Conservation (phyloP, 495 filamentous ascomycete species). For the Penicillium argentinense region DNA sequence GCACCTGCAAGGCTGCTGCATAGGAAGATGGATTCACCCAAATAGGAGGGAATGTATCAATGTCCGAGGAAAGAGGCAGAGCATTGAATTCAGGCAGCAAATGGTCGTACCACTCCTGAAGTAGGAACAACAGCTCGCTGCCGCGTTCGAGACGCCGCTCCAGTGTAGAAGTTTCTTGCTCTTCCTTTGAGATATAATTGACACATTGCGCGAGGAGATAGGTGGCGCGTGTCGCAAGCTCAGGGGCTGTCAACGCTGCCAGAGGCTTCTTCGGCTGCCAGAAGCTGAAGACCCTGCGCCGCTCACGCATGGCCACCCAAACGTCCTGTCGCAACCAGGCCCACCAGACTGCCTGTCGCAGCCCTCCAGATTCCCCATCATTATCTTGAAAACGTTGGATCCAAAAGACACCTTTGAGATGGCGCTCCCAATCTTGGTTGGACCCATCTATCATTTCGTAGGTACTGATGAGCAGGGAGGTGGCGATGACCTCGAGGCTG, state of each 20-base stretch:
- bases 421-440: conserved; percentile 24
- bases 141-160: conserved; percentile 16
- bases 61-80: conserved; percentile 14
- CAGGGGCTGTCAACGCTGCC: conserved; percentile 1
- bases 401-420: conserved; percentile 23
- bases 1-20: conserved; percentile 28
- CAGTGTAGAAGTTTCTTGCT: conserved; percentile 12
- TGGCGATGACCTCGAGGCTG: conserved; percentile 21
- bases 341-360: conserved; percentile 23
- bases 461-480: conserved; percentile 18
- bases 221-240: conserved; percentile 18
- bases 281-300: conserved; percentile 16
- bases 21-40: conserved; percentile 31
- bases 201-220: conserved; percentile 19
- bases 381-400: conserved; percentile 25
- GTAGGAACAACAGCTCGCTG: conserved; percentile 19
- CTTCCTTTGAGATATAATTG: conserved; percentile 20
- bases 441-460: conserved; percentile 27
- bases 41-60: conserved; percentile 25
- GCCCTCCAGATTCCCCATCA: conserved; percentile 21
- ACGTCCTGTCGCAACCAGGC: conserved; percentile 25
- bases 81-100: conserved; percentile 23
- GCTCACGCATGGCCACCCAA: conserved; percentile 21
- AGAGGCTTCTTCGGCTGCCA: conserved; percentile 15
- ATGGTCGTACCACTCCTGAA: conserved; percentile 31